phyloP scores from a whole-genome alignment of 495 filamentous ascomycete species.

The Aspergillus funiculosus region DNA sequence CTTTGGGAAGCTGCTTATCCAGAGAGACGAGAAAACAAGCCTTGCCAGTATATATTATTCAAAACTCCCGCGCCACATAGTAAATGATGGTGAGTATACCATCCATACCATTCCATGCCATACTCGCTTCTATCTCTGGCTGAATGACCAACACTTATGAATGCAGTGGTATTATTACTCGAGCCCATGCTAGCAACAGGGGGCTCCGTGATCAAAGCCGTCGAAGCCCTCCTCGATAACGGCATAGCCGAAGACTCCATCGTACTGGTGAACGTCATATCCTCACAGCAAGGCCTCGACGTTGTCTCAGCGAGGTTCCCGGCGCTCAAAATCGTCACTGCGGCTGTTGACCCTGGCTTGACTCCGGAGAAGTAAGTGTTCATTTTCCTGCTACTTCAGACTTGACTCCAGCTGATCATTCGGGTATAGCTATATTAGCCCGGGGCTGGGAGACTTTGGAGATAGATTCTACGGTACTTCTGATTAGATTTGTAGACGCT shows the following conservation, averaged over 20 bases:
- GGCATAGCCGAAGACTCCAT: conserved; percentile 19
- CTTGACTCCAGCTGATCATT: not conserved
- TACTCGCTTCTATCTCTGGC: too few relatives aligned
- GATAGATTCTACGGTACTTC: conserved; percentile 23
- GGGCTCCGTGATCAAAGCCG: conserved; percentile 18
- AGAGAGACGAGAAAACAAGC: conserved; percentile 21
- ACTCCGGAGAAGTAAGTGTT: conserved; percentile 20
- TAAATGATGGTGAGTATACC: conserved; percentile 8
- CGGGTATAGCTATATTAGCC: conserved; percentile 15
- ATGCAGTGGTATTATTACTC: conserved; percentile 16
- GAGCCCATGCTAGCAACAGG: conserved; percentile 25
- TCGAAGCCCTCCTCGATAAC: conserved; percentile 9
- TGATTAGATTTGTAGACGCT: too few relatives aligned
- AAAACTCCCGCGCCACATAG: conserved; percentile 16
- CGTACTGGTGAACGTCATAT: conserved; percentile 19
- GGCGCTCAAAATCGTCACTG: conserved; percentile 16
- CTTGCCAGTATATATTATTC: conserved; percentile 16
- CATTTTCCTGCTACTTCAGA: not conserved
- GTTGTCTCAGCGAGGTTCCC: conserved; percentile 11
- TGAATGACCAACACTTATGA: not conserved
- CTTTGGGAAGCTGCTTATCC: conserved; percentile 22
- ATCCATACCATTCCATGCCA: not conserved
- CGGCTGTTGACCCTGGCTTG: conserved; percentile 17
- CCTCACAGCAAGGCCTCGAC: conserved; percentile 16
- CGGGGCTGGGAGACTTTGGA: conserved; percentile 22